Percentiles rank a stretch among this genome's conserved stretches.
Evolutionary conservation across 2,329 filamentous ascomycete species (phyloP).

Genomic region (Colletotrichum cordylinicola): DNA sequence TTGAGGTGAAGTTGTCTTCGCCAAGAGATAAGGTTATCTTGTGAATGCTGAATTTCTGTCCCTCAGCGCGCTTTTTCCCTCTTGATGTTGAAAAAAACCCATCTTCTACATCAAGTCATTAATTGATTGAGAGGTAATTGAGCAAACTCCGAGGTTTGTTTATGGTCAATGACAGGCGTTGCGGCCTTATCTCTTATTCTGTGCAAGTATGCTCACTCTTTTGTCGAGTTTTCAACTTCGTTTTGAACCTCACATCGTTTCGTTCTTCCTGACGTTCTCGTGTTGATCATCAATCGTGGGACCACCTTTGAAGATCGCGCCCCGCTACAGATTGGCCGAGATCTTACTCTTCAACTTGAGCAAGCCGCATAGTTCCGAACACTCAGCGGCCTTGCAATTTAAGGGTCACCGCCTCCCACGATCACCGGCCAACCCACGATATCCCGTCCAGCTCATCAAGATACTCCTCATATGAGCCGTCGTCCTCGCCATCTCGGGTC

Average conservation of each 20-base stretch:
- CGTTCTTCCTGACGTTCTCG: background rate
- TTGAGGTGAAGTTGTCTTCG: background rate
- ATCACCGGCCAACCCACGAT: conserved; percentile 41
- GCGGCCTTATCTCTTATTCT: background rate
- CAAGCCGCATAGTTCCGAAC: background rate
- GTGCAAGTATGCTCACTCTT: background rate
- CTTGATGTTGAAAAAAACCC: background rate
- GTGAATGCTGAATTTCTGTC: background rate
- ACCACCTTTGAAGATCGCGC: background rate
- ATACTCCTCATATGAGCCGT: conserved; percentile 58
- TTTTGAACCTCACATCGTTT: background rate
- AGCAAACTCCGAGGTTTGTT: background rate
- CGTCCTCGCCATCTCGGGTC: conserved; percentile 34
- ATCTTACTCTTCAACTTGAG: background rate
- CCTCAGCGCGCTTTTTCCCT: background rate
- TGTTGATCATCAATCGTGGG: background rate
- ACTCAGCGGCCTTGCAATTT: background rate
- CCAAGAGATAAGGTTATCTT: background rate
- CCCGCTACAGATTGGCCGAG: background rate
- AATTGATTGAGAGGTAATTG: background rate
- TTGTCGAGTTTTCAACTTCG: background rate
- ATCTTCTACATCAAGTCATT: background rate
- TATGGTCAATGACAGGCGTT: background rate
- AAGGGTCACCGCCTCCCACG: background rate
- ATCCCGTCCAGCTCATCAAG: conserved; percentile 63